Percentiles rank a stretch among this genome's conserved stretches.
These are phyloP conservation scores for Colletotrichum scovillei DNA, from an alignment of 2,329 filamentous ascomycete genomes.

Conservation along the genomic window DNA sequence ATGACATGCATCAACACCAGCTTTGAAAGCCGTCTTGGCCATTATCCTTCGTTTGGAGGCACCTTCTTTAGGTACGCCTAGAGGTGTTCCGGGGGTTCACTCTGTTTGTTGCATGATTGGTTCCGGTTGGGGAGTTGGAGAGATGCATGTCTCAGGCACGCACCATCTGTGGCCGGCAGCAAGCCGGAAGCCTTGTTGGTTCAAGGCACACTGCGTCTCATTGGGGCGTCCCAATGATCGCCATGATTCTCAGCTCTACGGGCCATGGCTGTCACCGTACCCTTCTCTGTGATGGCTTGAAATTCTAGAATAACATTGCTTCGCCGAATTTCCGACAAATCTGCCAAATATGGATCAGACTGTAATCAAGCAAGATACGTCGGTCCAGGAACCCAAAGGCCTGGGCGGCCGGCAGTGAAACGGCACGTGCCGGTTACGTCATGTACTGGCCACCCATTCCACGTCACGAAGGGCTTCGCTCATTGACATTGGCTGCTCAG, in stretches of 20 bases:
- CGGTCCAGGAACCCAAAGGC: constrained; percentile 10
- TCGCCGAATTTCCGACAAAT: neutral
- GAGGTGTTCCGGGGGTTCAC: neutral
- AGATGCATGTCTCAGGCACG: neutral
- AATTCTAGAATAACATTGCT: neutral
- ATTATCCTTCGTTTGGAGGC: neutral
- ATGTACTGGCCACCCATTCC: constrained; percentile 4
- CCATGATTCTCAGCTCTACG: neutral
- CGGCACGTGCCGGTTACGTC: constrained; percentile 33
- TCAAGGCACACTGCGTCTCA: neutral
- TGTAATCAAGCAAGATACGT: neutral
- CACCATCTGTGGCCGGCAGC: neutral
- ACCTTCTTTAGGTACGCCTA: neutral
- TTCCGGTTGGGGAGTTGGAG: neutral
- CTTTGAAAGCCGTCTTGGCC: neutral
- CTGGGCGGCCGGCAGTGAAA: constrained; percentile 15
- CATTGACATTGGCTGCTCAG: constrained; percentile 19
- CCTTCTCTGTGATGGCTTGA: neutral
- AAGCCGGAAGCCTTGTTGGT: neutral
- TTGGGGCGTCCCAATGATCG: neutral
- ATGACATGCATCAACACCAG: neutral
- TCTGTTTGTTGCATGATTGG: neutral
- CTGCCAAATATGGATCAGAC: neutral
- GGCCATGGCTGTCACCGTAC: neutral
- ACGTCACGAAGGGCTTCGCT: constrained; percentile 8